Conservation (phyloP, 2,329 filamentous ascomycete species). For the Onygenales sp. region DNA sequence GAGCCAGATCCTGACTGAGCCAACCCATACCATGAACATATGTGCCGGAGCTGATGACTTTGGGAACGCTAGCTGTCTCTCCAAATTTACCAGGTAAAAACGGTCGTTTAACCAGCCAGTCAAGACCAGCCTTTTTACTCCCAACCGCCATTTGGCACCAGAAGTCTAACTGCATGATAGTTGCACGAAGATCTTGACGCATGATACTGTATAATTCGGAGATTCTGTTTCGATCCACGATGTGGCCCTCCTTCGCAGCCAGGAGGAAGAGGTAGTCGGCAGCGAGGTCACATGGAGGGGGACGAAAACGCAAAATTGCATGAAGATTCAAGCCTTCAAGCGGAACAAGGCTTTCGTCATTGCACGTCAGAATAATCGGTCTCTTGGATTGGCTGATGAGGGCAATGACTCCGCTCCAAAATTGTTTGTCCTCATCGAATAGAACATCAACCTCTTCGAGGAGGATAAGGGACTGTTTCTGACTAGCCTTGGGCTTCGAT, state of each 20-base stretch:
- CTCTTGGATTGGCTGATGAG: constrained; percentile 79
- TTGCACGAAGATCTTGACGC: constrained; percentile 64
- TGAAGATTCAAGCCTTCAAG: constrained; percentile 66
- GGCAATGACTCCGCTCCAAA: constrained; percentile 73
- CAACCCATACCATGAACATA: constrained; percentile 71
- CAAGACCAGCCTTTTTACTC: constrained; percentile 74
- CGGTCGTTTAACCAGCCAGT: constrained; percentile 80
- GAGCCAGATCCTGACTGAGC: constrained; percentile 53
- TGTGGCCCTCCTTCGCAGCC: constrained; percentile 82
- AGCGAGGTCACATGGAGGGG: constrained; percentile 57
- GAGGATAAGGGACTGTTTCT: constrained; percentile 90
- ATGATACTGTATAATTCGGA: constrained; percentile 61
- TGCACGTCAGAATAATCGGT: constrained; percentile 92
- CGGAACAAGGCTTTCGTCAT: constrained; percentile 75
- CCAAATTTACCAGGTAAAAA: constrained; percentile 62
- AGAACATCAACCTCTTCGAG: constrained; percentile 89
- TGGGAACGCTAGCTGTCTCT: constrained; percentile 55
- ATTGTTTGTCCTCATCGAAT: constrained; percentile 92
- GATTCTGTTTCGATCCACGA: constrained; percentile 59
- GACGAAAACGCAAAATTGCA: constrained; percentile 68
- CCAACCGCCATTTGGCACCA: constrained; percentile 97
- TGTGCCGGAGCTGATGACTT: constrained; percentile 72
- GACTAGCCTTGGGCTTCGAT: constrained; percentile 30
- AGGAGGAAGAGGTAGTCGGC: constrained; percentile 73
- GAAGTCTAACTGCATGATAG: constrained; percentile 76